Conservation (phyloP, 1,139 yeast species). For the Nakaseomyces bracarensis region DNA sequence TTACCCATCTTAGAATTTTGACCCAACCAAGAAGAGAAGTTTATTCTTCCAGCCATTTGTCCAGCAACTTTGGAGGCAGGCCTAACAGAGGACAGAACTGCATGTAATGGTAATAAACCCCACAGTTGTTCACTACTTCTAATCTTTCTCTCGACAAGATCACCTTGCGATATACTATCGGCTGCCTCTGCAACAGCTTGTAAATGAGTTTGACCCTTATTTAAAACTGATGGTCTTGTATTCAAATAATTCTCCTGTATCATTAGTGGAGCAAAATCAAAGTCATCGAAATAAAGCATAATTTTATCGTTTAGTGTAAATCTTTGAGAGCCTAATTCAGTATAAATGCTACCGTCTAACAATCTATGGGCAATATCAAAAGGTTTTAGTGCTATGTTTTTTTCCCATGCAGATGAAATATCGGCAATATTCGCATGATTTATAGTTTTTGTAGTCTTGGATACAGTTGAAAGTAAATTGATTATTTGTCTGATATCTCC, state of each 20-base stretch:
- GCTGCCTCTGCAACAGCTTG: conserved; percentile 70
- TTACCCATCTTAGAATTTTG: conserved; percentile 82
- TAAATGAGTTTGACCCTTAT: conserved; percentile 43
- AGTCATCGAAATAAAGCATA: conserved; percentile 86
- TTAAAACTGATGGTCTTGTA: conserved; percentile 46
- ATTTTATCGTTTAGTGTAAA: conserved; percentile 72
- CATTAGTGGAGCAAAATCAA: conserved; percentile 92
- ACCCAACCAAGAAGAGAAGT: conserved; percentile 84
- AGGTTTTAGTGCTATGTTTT: conserved; percentile 83
- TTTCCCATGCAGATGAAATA: conserved; percentile 70
- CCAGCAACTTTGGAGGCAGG: conserved; percentile 81
- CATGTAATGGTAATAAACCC: conserved; percentile 92
- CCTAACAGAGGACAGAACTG: conserved; percentile 72
- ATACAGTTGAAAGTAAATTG: conserved; percentile 76
- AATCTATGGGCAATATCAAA: conserved; percentile 80
- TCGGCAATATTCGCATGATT: conserved; percentile 44
- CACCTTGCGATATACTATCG: conserved; percentile 74
- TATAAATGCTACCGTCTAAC: conserved; percentile 54
- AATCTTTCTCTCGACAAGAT: conserved; percentile 68
- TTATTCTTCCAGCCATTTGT: conserved; percentile 54
- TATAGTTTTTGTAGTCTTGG: conserved; percentile 58
- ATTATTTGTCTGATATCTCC: conserved; percentile 94
- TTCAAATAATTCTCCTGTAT: conserved; percentile 83
- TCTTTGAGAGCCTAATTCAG: conserved; percentile 39
- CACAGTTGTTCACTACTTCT: conserved; percentile 93